A percentile compares a stretch with the other conserved stretches of the same genome.
phyloP scores from a whole-genome alignment of 306 rosid genomes.

The Sophora flavescens region DNA sequence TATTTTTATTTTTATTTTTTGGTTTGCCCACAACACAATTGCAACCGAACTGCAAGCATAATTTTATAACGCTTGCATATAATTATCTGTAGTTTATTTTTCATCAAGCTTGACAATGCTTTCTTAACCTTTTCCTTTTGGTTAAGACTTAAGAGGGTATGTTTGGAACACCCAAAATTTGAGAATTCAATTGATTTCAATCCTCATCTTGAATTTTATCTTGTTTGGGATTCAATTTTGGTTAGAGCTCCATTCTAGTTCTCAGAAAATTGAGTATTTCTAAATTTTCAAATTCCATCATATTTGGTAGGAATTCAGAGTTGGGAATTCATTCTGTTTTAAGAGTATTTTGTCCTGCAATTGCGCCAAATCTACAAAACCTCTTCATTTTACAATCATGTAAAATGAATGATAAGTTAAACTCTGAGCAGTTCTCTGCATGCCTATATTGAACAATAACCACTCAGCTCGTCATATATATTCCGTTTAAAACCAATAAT shows the following conservation, averaged over 20 bases:
- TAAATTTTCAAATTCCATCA: not conserved
- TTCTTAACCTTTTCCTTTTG: no score
- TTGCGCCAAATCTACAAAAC: not conserved
- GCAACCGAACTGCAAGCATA: no score
- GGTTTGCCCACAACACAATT: no score
- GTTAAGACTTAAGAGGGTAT: no score
- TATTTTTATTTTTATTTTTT: no score
- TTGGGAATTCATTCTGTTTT: not conserved
- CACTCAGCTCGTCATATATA: not conserved
- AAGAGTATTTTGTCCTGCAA: slow-evolving; percentile 5
- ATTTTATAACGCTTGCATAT: no score
- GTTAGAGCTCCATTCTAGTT: not conserved
- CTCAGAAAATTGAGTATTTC: not conserved
- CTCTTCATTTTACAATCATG: slow-evolving; percentile 13
- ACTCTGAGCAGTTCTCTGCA: not conserved
- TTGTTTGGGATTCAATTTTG: not conserved
- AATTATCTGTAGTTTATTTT: no score
- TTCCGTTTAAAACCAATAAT: slow-evolving; percentile 13
- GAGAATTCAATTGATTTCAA: no score
- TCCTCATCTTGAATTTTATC: no score
- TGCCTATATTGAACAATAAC: not conserved
- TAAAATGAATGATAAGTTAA: slow-evolving; percentile 13
- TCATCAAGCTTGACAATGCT: no score
- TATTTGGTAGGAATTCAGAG: not conserved
- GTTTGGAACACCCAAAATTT: no score